These are phyloP conservation scores for Pseudofabraea citricarpa DNA, from an alignment of 2,329 filamentous ascomycete genomes.

Conservation along the genomic window DNA sequence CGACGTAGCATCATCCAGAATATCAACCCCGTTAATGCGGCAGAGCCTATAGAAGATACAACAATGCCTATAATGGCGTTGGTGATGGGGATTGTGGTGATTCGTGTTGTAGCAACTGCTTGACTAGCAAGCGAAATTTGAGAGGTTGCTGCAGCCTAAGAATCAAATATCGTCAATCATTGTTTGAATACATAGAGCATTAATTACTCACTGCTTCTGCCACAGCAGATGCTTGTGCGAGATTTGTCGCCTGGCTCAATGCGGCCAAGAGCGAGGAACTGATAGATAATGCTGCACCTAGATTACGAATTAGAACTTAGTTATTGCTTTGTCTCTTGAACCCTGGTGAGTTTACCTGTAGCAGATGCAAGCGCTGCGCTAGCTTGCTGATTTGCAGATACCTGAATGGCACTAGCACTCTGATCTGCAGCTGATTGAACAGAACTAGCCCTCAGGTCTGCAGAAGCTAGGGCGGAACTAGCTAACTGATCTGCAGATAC, in stretches of 20 bases:
- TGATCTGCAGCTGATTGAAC: not conserved
- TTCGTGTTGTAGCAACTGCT: not conserved
- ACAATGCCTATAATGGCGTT: not conserved
- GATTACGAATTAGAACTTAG: not conserved
- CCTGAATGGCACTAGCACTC: not conserved
- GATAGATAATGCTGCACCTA: not conserved
- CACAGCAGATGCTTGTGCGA: not conserved
- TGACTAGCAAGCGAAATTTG: not conserved
- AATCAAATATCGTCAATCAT: not conserved
- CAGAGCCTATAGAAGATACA: not conserved
- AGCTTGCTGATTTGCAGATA: not conserved
- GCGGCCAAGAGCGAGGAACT: not conserved
- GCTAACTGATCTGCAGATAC: not conserved
- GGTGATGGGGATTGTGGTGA: not conserved
- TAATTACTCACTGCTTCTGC: not conserved
- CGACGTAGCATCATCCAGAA: not conserved
- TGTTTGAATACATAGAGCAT: not conserved
- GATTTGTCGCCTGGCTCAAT: not conserved
- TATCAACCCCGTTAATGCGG: not conserved
- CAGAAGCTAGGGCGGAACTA: not conserved
- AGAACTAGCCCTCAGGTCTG: too few species aligned
- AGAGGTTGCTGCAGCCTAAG: not conserved
- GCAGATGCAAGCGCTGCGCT: not conserved
- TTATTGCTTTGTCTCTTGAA: not conserved
- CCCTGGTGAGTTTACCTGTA: not conserved